Conservation (phyloP, 2,329 filamentous ascomycete genomes). For the Verticillium zaregamsianum region DNA sequence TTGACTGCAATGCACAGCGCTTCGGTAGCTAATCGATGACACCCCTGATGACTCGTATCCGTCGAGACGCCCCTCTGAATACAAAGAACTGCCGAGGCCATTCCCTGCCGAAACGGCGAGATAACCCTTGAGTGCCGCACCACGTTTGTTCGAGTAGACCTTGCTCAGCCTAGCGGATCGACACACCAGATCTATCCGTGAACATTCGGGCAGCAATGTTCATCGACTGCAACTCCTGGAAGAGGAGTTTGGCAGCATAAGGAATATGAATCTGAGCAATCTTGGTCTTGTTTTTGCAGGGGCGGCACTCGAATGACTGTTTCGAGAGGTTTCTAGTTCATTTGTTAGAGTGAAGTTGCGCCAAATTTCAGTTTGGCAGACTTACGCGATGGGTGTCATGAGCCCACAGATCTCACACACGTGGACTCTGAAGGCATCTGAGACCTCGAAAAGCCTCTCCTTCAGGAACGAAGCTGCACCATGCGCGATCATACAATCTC, state of each 20-base stretch:
- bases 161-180: slow-evolving; percentile 51
- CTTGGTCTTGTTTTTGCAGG: slow-evolving; percentile 98
- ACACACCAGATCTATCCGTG: slow-evolving; percentile 75
- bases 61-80: not conserved
- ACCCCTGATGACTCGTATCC: not conserved
- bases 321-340: slow-evolving; percentile 77
- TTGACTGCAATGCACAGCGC: not conserved
- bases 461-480: slow-evolving; percentile 96
- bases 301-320: slow-evolving; percentile 92
- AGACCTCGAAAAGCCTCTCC: slow-evolving; percentile 94
- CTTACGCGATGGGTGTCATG: slow-evolving; percentile 98
- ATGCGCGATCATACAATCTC: slow-evolving; percentile 99
- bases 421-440: slow-evolving; percentile 95
- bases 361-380: slow-evolving; percentile 24
- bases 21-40: not conserved
- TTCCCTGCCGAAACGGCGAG: not conserved
- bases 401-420: slow-evolving; percentile 98
- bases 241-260: slow-evolving; percentile 94
- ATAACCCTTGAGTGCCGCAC: not conserved
- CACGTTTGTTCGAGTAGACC: not conserved
- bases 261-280: slow-evolving; percentile 98
- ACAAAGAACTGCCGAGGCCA: not conserved
- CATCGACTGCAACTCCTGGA: slow-evolving; percentile 97
- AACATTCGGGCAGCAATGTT: slow-evolving; percentile 98
- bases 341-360: slow-evolving; percentile 25